Percentiles rank a stretch among this genome's conserved stretches.
Evolutionary conservation across 805 yeast genomes (phyloP).

Genomic region (Blastobotrys peoriensis): DNA sequence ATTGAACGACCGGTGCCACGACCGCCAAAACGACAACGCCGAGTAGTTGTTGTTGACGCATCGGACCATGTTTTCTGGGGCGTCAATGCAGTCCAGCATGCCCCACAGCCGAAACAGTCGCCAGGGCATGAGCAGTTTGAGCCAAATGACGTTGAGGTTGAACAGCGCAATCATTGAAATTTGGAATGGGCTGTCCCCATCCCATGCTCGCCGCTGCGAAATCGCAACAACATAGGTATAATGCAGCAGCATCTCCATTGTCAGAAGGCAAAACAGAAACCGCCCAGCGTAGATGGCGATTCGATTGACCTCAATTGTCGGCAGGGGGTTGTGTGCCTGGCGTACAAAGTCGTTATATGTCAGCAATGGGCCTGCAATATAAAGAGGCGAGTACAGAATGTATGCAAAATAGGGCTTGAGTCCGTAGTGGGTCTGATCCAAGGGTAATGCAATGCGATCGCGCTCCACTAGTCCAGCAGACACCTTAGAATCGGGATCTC

Average conservation of each 20-base stretch:
- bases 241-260: slow-evolving; percentile 87
- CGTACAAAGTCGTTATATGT: slow-evolving; percentile 87
- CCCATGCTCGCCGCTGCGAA: slow-evolving; percentile 84
- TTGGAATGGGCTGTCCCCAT: slow-evolving; percentile 82
- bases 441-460: slow-evolving; percentile 51
- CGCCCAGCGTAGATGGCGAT: slow-evolving; percentile 59
- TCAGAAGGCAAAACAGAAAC: slow-evolving; percentile 63
- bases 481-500: slow-evolving; percentile 8
- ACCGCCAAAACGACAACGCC: slow-evolving; percentile 95
- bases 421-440: slow-evolving; percentile 55
- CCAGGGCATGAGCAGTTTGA: slow-evolving; percentile 93
- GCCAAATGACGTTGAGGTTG: slow-evolving; percentile 87
- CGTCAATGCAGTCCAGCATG: slow-evolving; percentile 83
- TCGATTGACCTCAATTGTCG: slow-evolving; percentile 52
- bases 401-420: slow-evolving; percentile 68
- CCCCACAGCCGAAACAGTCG: slow-evolving; percentile 91
- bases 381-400: slow-evolving; percentile 77
- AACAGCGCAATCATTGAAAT: slow-evolving; percentile 91
- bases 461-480: slow-evolving; percentile 43
- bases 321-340: slow-evolving; percentile 50
- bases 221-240: slow-evolving; percentile 91
- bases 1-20: slow-evolving; percentile 95
- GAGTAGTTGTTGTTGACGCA: slow-evolving; percentile 93
- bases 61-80: slow-evolving; percentile 96
- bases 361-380: slow-evolving; percentile 91